These are phyloP conservation scores for Hymenoscyphus linearis DNA, from an alignment of 2,329 filamentous ascomycete species.

Conservation along the genomic window DNA sequence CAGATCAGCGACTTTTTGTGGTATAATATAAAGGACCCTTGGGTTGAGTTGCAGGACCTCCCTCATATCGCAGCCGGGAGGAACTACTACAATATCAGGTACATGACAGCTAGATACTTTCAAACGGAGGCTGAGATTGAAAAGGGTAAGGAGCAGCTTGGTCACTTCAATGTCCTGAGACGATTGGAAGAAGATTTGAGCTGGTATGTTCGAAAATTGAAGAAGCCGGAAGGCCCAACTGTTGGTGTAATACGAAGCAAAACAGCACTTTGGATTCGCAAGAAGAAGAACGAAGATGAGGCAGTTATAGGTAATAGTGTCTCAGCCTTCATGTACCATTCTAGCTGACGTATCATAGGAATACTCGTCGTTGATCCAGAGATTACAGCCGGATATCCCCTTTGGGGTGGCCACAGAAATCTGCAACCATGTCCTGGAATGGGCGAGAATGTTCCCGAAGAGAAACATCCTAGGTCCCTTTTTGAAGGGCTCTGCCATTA, in stretches of 20 bases:
- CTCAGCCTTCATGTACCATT: not conserved
- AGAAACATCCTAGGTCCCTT: not conserved
- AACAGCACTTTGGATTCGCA: conserved; percentile 11
- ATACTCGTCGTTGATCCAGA: conserved; percentile 10
- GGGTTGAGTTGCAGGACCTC: conserved; percentile 7
- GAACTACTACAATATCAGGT: conserved; percentile 11
- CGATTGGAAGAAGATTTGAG: conserved; percentile 11
- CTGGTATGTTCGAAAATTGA: conserved; percentile 2
- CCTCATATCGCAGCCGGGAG: conserved; percentile 1
- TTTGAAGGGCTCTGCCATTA: conserved; percentile 10
- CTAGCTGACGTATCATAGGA: not conserved
- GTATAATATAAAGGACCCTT: conserved; percentile 4
- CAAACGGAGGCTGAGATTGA: conserved; percentile 3
- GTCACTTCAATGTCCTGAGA: conserved; percentile 11
- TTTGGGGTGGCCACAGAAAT: conserved; percentile 8
- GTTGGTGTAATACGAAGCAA: conserved; percentile 12
- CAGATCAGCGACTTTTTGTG: conserved; percentile 9
- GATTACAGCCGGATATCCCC: conserved; percentile 2
- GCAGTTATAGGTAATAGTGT: conserved; percentile 5
- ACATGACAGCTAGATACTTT: conserved; percentile 11
- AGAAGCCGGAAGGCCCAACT: conserved; percentile 6
- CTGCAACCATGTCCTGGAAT: conserved; percentile 5
- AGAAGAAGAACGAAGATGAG: conserved; percentile 1
- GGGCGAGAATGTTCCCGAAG: not conserved
- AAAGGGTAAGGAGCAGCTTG: conserved; percentile 1